phyloP scores from a whole-genome alignment of 2,329 filamentous ascomycete genomes.

The Phialophora expanda region DNA sequence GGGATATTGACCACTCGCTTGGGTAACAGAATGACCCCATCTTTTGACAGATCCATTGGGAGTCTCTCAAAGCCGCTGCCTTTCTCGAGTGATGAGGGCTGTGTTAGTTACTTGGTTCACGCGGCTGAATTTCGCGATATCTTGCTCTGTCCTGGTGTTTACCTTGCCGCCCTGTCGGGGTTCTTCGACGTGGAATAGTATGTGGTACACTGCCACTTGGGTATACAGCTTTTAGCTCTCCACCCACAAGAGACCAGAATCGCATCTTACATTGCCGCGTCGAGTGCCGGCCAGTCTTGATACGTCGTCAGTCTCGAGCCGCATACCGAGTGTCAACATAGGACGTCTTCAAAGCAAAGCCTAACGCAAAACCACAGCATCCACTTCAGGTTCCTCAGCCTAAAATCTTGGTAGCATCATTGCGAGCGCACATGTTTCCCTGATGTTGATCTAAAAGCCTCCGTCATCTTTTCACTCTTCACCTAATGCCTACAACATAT shows the following conservation, averaged over 20 bases:
- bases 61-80: not conserved
- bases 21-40: not conserved
- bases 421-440: not conserved
- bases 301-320: not conserved
- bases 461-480: not conserved
- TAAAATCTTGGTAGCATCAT: not conserved
- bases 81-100: not conserved
- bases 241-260: not conserved
- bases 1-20: not conserved
- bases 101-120: not conserved
- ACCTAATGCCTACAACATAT: not conserved
- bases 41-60: not conserved
- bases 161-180: not conserved
- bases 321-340: not conserved
- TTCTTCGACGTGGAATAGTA: not conserved
- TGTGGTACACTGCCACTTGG: not conserved
- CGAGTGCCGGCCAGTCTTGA: not conserved
- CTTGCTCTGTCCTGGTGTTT: not conserved
- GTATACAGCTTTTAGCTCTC: not conserved
- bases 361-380: not conserved
- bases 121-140: not conserved
- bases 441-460: not conserved
- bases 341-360: not conserved
- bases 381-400: not conserved
- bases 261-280: not conserved